Conservation (phyloP, 129 eudicot species). For the Ambrosia trifida region DNA sequence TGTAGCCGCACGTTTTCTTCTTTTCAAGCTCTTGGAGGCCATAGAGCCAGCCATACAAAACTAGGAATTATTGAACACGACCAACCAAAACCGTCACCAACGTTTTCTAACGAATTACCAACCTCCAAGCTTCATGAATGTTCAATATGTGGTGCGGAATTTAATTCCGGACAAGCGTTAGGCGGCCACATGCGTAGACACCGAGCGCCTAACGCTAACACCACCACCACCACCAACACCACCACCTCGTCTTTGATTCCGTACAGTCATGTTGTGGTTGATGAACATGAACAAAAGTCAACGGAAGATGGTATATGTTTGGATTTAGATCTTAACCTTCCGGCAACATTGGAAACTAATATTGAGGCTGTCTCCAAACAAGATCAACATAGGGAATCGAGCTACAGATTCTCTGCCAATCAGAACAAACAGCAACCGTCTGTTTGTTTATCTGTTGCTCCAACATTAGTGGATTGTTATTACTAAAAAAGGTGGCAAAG, state of each 20-base stretch:
- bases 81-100: conserved; percentile 9
- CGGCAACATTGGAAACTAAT: conserved; percentile 64
- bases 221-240: conserved; percentile 21
- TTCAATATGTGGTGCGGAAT: conserved; percentile 84
- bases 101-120: conserved; percentile 33
- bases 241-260: conserved; percentile 47
- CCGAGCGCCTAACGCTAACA: conserved; percentile 37
- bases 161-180: conserved; percentile 89
- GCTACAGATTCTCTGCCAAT: conserved; percentile 33
- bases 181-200: conserved; percentile 99
- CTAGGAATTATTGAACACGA: conserved; percentile 39
- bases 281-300: conserved; percentile 24
- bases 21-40: conserved; percentile 93
- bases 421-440: conserved; percentile 40
- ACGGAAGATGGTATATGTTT: conserved; percentile 45
- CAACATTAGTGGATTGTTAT: conserved; percentile 83
- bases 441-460: conserved; percentile 51
- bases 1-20: conserved; percentile 74
- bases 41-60: conserved; percentile 85
- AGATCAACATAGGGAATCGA: conserved; percentile 31
- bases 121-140: conserved; percentile 77
- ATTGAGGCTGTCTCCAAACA: conserved; percentile 26
- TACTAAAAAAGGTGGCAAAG: conserved; percentile 54
- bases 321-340: conserved; percentile 97
- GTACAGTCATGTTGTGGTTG: conserved; percentile 18